Evolutionary conservation across 2,329 filamentous ascomycete species (phyloP).

Genomic region (Thermomyces lanuginosus): DNA sequence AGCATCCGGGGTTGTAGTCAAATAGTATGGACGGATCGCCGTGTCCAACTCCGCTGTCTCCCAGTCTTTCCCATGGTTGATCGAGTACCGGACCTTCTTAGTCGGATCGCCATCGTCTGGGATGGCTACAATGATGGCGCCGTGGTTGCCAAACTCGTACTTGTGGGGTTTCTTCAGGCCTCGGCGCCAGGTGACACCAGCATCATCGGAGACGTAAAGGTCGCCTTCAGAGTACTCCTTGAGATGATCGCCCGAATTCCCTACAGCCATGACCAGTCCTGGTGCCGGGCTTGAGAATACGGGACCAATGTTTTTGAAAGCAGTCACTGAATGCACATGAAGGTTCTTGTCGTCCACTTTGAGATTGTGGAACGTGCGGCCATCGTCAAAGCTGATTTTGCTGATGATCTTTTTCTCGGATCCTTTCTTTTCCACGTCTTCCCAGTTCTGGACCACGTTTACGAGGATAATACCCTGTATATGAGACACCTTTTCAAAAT

Average conservation of each 20-base stretch:
- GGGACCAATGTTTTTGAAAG: conserved; percentile 63
- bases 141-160: conserved; percentile 91
- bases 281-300: conserved; percentile 90
- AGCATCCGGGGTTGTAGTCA: conserved; percentile 84
- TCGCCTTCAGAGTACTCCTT: conserved; percentile 55
- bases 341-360: conserved; percentile 51
- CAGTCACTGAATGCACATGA: conserved; percentile 84
- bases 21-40: conserved; percentile 52
- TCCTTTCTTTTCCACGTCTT: conserved; percentile 46
- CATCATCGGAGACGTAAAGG: conserved; percentile 80
- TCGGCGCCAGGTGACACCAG: conserved; percentile 67
- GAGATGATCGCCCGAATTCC: conserved; percentile 68
- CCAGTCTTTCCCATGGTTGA: conserved; percentile 84
- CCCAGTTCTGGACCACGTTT: conserved; percentile 75
- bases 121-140: conserved; percentile 72
- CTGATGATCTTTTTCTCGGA: conserved; percentile 49
- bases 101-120: conserved; percentile 46
- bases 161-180: conserved; percentile 67
- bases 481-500: conserved; percentile 84
- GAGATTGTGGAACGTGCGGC: conserved; percentile 63
- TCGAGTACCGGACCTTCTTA: conserved; percentile 53
- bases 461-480: conserved; percentile 87
- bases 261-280: conserved; percentile 83
- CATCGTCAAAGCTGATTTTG: conserved; percentile 88
- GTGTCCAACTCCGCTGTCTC: conserved; percentile 50